phyloP scores from a whole-genome alignment of 108 stramenopile genomes.

The Nitzschia putrida region DNA sequence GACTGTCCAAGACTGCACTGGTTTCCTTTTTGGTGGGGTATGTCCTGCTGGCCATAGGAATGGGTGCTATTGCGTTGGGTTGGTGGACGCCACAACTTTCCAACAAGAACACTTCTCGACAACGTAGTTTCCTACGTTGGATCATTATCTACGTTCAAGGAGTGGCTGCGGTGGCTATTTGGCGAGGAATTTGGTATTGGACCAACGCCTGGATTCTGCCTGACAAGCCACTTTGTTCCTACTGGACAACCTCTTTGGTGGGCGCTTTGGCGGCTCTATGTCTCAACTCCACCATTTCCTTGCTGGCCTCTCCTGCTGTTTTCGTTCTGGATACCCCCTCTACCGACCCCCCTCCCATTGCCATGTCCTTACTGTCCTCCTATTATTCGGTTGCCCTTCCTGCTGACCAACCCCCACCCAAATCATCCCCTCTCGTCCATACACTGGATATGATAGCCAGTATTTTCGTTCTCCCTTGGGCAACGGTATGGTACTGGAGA shows the following conservation, averaged over 20 bases:
- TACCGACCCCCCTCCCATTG: conserved; percentile 32
- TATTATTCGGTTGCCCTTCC: conserved; percentile 22
- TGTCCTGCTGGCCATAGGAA: conserved; percentile 11
- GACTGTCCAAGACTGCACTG: conserved; percentile 13
- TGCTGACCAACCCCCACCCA: not conserved
- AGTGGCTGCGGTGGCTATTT: conserved; percentile 10
- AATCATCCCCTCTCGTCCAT: not conserved
- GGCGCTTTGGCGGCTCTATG: conserved; percentile 9
- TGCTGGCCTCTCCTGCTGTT: conserved; percentile 40
- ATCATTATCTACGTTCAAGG: conserved; percentile 29
- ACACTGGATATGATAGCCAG: conserved; percentile 20
- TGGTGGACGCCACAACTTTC: conserved; percentile 4
- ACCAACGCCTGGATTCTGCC: conserved; percentile 28
- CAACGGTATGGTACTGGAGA: conserved; percentile 41
- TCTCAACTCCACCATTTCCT: conserved; percentile 4
- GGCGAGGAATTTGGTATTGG: conserved; percentile 43
- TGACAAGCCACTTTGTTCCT: conserved; percentile 13
- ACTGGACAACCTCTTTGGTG: conserved; percentile 19
- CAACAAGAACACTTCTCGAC: not conserved
- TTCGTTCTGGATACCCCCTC: conserved; percentile 41
- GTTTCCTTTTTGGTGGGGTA: conserved; percentile 27
- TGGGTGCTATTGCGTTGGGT: conserved; percentile 13
- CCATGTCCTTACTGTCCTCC: conserved; percentile 18
- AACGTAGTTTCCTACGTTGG: conserved; percentile 8
- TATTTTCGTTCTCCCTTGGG: conserved; percentile 25